Evolutionary conservation across 2,329 filamentous ascomycete species (phyloP).

Genomic region (Aurifilum marmelostoma): DNA sequence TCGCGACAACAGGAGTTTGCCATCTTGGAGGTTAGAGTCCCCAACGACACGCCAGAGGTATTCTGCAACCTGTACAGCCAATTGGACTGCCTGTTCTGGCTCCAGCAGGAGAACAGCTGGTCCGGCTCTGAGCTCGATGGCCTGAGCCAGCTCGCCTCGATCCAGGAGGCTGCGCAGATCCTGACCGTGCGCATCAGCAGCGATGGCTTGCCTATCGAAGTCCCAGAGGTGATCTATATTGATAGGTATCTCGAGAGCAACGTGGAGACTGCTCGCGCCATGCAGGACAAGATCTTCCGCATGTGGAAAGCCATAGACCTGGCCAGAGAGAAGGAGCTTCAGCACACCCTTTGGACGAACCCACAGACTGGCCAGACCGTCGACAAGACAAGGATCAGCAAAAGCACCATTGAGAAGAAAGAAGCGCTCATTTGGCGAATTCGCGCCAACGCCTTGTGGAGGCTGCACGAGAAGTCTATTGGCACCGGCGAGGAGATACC

Average conservation of each 20-base stretch:
- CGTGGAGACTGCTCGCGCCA: conserved; percentile 25
- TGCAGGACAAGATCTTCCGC: conserved; percentile 30
- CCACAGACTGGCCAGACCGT: conserved; percentile 12
- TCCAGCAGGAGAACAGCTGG: conserved; percentile 24
- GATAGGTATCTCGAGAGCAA: conserved; percentile 35
- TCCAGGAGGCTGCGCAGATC: conserved; percentile 25
- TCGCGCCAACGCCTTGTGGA: conserved; percentile 30
- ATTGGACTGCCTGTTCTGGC: conserved; percentile 41
- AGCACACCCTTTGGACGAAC: conserved; percentile 27
- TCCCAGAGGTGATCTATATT: conserved; percentile 33
- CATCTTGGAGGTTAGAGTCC: conserved; percentile 46
- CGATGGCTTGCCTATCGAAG: conserved; percentile 30
- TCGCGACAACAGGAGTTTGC: conserved; percentile 27
- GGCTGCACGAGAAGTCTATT: conserved; percentile 30
- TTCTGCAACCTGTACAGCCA: conserved; percentile 53
- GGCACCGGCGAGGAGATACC: conserved; percentile 30
- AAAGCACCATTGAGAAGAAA: conserved; percentile 30
- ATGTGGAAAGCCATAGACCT: conserved; percentile 27
- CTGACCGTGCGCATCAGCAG: conserved; percentile 32
- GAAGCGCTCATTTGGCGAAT: conserved; percentile 32
- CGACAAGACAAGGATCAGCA: conserved; percentile 29
- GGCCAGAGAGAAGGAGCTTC: conserved; percentile 16
- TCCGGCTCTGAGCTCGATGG: conserved; percentile 14
- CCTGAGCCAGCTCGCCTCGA: conserved; percentile 22
- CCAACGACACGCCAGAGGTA: conserved; percentile 83